Percentiles rank a stretch among this genome's conserved stretches.
Evolutionary conservation across 2,329 filamentous ascomycete species (phyloP).

Genomic region (Fusarium annulatum): DNA sequence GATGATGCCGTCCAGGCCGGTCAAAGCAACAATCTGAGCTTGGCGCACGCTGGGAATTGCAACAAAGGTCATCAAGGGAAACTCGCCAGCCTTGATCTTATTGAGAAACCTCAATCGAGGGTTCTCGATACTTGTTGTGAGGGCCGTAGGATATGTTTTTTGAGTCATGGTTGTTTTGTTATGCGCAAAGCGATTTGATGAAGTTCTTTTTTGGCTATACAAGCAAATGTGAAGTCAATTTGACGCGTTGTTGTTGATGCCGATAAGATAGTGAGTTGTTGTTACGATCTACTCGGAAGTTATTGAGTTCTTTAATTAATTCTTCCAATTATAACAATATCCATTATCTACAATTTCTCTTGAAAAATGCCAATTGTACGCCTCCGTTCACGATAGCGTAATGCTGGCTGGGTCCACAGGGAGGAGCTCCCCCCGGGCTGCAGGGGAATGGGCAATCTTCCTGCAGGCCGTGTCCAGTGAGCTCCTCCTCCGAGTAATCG

Average conservation of each 20-base stretch:
- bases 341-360: not conserved
- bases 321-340: not conserved
- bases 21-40: constrained; percentile 61
- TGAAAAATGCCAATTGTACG: not conserved
- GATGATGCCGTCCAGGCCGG: constrained; percentile 61
- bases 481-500: constrained; percentile 2
- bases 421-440: constrained; percentile 13
- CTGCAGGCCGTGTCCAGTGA: not conserved
- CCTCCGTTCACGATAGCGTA: not conserved
- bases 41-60: constrained; percentile 58
- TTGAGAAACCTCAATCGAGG: constrained; percentile 57
- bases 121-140: constrained; percentile 51
- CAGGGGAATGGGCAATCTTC: not conserved
- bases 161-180: constrained; percentile 8
- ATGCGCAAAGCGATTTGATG: not conserved
- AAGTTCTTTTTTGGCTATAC: not conserved
- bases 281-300: not conserved
- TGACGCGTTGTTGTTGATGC: not conserved
- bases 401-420: constrained; percentile 2
- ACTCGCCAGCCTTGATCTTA: constrained; percentile 52
- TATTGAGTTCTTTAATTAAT: not conserved
- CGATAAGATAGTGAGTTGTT: not conserved
- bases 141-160: constrained; percentile 13
- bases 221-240: not conserved
- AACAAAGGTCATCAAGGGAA: constrained; percentile 61